Evolutionary conservation across 176 grass and related monocot species (phyloP).

Genomic region (Carex kokanica): DNA sequence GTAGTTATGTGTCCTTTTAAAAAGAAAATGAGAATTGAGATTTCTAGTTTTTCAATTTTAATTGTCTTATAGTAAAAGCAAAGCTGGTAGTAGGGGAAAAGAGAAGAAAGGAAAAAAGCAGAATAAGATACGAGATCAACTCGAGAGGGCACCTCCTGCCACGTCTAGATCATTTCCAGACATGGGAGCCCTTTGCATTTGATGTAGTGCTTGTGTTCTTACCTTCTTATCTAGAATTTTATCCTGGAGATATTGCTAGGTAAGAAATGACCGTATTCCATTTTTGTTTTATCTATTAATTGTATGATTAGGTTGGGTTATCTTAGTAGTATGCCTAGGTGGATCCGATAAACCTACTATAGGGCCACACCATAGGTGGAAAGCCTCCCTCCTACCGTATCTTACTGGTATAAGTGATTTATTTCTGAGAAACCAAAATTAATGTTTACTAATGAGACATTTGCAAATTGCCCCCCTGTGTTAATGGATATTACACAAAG

Average conservation of each 20-base stretch:
- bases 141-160: neutral
- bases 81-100: slow-evolving; percentile 18
- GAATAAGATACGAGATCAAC: slow-evolving; percentile 22
- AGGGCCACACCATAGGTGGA: neutral
- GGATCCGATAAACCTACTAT: neutral
- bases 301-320: neutral
- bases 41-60: neutral
- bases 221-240: neutral
- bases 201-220: neutral
- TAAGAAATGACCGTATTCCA: neutral
- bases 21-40: neutral
- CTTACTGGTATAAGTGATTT: neutral
- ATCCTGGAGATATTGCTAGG: neutral
- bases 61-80: neutral
- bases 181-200: slow-evolving; percentile 30
- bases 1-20: neutral
- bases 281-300: neutral
- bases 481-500: neutral
- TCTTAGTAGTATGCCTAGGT: neutral
- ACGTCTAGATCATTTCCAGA: slow-evolving; percentile 14
- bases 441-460: neutral
- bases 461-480: neutral
- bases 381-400: neutral
- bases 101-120: slow-evolving; percentile 31
- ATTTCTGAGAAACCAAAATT: neutral